Percentiles rank a stretch among this genome's conserved stretches.
Evolutionary conservation across 495 filamentous ascomycete genomes (phyloP).

Genomic region (Aspergillus bridgeri): DNA sequence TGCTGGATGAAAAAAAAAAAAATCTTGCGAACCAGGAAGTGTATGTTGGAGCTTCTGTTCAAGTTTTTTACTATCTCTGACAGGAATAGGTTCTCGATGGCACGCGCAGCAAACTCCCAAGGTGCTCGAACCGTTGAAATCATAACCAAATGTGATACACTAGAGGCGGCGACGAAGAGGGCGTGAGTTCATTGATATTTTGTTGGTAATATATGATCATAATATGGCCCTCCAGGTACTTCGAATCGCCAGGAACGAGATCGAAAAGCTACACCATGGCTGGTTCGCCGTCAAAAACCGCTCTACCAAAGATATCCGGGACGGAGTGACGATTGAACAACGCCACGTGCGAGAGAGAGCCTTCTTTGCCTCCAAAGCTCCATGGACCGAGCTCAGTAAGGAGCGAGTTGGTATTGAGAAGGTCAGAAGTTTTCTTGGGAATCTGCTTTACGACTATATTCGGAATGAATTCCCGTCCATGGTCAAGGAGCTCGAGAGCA

Average conservation of each 20-base stretch:
- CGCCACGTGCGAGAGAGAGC: slow-evolving; percentile 30
- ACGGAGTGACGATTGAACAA: slow-evolving; percentile 21
- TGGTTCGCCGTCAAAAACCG: slow-evolving; percentile 54
- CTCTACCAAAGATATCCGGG: slow-evolving; percentile 38
- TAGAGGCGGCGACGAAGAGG: slow-evolving; percentile 38
- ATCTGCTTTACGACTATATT: slow-evolving; percentile 27
- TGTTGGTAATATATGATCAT: background rate
- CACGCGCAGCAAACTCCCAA: slow-evolving; percentile 40
- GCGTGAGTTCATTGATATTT: slow-evolving; percentile 11
- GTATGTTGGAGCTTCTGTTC: background rate
- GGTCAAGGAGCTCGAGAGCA: slow-evolving; percentile 26
- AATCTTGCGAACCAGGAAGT: slow-evolving; percentile 27
- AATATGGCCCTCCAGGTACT: slow-evolving; percentile 14
- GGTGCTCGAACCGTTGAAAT: slow-evolving; percentile 53
- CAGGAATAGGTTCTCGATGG: slow-evolving; percentile 27
- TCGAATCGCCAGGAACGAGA: slow-evolving; percentile 25
- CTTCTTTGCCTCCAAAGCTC: slow-evolving; percentile 34
- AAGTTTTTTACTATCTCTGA: background rate
- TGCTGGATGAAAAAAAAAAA: slow-evolving; percentile 22
- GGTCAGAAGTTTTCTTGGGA: slow-evolving; percentile 15
- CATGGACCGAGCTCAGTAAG: slow-evolving; percentile 34
- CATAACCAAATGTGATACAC: slow-evolving; percentile 27
- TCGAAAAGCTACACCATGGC: slow-evolving; percentile 40
- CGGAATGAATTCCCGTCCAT: slow-evolving; percentile 28
- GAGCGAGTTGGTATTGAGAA: slow-evolving; percentile 30